Evolutionary conservation across 495 filamentous ascomycete genomes (phyloP), one percentile per base, ranked within the genome.

Genomic region (Penicillium arizonense): DNA sequence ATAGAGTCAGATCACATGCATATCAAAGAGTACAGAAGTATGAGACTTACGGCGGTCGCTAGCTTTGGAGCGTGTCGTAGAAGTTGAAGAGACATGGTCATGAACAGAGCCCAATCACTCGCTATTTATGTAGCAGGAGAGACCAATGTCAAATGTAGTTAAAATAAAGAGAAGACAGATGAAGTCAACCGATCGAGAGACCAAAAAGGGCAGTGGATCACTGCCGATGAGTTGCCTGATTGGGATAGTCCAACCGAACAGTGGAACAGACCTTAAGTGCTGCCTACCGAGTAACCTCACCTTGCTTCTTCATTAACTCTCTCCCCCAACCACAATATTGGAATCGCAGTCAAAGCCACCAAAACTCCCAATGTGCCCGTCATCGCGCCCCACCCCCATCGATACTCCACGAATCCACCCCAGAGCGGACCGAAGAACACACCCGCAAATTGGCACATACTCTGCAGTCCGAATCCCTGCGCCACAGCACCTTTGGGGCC

Each of bases 401-500:
- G 64, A 32, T 78, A 75, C 47, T 80, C 72, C 24, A 88, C 67
- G 36, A 85, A 82, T 0, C 84, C 87, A 10, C 80, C 82, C 75
- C 78, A 83, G 18, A 87, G 65, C 48, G 86, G 82, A 4, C 86
- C 85, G 23, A 87, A 65, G 3, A 82, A 75, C n/a, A 86, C 76
- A 1, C 84, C 85, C 0, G 81, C 52, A 40, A 73, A 73, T 71
- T 41, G 85, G 75, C 78, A 75, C 57, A 77, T 78, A 18, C 80
- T 81, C 53, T 81, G 84, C 3, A 74, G 8, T 33, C 81, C 84
- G 38, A 86, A 87, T 2, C 76, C 83, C 28, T 82, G 76, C 0
- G 82, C 84, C 20, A 83, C 81, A 0, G 79, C 77, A 0, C 83
- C 83, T 20, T 70, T 71, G 13, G 59, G 53, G 5, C 72, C 74